Percentiles rank a stretch among this genome's conserved stretches.
Evolutionary conservation across 805 yeast species (phyloP).

Genomic region (Starmerella tilneyi): DNA sequence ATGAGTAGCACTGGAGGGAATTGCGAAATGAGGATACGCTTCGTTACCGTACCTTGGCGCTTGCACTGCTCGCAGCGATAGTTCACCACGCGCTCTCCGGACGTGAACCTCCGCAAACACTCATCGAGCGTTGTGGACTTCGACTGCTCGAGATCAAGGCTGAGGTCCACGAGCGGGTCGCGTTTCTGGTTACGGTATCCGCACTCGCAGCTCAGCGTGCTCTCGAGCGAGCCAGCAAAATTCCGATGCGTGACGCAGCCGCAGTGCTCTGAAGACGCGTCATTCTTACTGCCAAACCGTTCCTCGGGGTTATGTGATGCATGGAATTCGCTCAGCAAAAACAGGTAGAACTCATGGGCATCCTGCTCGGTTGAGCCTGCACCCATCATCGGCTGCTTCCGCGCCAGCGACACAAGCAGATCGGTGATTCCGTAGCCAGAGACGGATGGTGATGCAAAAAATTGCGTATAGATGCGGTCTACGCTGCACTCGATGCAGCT

Average conservation of each 20-base stretch:
- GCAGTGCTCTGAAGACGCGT: slow-evolving; percentile 36
- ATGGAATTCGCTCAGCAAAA: slow-evolving; percentile 77
- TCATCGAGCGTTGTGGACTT: slow-evolving; percentile 39
- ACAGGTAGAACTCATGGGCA: slow-evolving; percentile 97
- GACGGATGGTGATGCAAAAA: slow-evolving; percentile 52
- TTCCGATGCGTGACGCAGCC: slow-evolving; percentile 71
- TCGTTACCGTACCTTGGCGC: slow-evolving; percentile 53
- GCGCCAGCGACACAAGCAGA: slow-evolving; percentile 78
- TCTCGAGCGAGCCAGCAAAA: slow-evolving; percentile 74
- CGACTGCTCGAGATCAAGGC: slow-evolving; percentile 49
- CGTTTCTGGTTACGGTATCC: slow-evolving; percentile 52
- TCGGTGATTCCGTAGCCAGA: slow-evolving; percentile 75
- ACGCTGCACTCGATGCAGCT: slow-evolving; percentile 75
- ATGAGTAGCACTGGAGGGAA: slow-evolving; percentile 71
- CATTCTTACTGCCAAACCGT: slow-evolving; percentile 4
- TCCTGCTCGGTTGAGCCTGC: slow-evolving; percentile 98
- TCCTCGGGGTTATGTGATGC: slow-evolving; percentile 13
- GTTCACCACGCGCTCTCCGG: slow-evolving; percentile 64
- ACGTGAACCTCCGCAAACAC: slow-evolving; percentile 69
- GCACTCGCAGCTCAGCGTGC: slow-evolving; percentile 61
- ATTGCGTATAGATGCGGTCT: slow-evolving; percentile 64
- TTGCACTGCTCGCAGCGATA: slow-evolving; percentile 63
- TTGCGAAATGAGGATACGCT: slow-evolving; percentile 56
- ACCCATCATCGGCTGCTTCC: slow-evolving; percentile 44
- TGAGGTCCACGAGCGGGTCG: slow-evolving; percentile 85